These are phyloP conservation scores for Piper betle DNA, from an alignment of 164 flowering plant species.

Conservation along the genomic window DNA sequence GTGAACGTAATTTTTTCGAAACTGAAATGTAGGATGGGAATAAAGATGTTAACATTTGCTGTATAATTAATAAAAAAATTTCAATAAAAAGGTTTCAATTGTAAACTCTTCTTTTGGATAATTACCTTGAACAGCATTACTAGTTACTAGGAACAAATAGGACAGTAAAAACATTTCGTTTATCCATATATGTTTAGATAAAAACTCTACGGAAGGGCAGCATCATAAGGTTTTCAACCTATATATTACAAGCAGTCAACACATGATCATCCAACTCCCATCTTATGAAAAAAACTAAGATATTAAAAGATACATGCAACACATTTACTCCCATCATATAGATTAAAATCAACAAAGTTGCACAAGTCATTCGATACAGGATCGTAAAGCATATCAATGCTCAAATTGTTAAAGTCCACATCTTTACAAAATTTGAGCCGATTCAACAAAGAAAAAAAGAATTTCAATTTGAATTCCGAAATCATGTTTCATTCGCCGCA, in stretches of 20 bases:
- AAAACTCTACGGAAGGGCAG: background rate
- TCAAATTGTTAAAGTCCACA: too few species aligned
- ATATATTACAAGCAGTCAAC: background rate
- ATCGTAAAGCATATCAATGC: too few species aligned
- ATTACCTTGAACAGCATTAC: too few species aligned
- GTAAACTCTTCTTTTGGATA: too few species aligned
- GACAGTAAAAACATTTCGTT: too few species aligned
- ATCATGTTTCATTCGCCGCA: too few species aligned
- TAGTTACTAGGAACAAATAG: too few species aligned
- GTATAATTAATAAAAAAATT: too few species aligned
- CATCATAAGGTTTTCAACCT: background rate
- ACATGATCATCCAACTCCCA: background rate
- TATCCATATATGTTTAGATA: background rate
- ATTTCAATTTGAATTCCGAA: too few species aligned
- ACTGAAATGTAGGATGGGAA: conserved; percentile 23
- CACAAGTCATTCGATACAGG: background rate
- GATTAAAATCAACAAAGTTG: background rate
- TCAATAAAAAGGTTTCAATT: too few species aligned
- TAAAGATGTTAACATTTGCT: background rate
- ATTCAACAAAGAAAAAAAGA: too few species aligned
- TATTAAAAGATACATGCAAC: background rate
- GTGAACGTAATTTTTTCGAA: conserved; percentile 71
- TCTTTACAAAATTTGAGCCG: too few species aligned
- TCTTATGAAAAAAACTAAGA: background rate
- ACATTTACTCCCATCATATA: background rate